Percentiles rank a stretch among this genome's conserved stretches.
phyloP scores from a whole-genome alignment of 345 rosid species.

The Garcia nutans region DNA sequence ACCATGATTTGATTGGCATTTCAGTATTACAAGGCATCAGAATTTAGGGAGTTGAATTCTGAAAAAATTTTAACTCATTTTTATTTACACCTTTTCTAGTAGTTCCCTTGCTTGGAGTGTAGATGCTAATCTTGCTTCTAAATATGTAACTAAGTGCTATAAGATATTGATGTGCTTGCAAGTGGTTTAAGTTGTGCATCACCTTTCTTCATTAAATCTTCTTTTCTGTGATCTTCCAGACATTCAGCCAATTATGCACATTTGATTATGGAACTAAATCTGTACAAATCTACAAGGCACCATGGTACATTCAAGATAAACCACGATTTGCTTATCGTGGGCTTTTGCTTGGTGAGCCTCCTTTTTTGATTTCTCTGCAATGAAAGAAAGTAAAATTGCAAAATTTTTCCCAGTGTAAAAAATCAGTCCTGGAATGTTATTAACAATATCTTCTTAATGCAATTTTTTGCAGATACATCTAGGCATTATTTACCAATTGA shows the following conservation, averaged over 20 bases:
- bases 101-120: constrained; percentile 3
- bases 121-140: background rate
- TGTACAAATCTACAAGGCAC: constrained; percentile 68
- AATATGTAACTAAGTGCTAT: background rate
- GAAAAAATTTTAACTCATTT: background rate
- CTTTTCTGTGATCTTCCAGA: constrained; percentile 47
- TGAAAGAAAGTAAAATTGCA: background rate
- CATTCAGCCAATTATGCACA: constrained; percentile 81
- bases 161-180: background rate
- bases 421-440: constrained; percentile 1
- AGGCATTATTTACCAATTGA: constrained; percentile 76
- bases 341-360: constrained; percentile 61
- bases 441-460: background rate
- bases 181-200: background rate
- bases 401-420: background rate
- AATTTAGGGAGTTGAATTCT: background rate
- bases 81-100: background rate
- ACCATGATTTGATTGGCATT: background rate
- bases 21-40: background rate
- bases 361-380: background rate
- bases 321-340: constrained; percentile 89
- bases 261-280: constrained; percentile 69
- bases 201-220: too few relatives aligned
- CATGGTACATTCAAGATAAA: constrained; percentile 82
- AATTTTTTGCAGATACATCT: constrained; percentile 72